phyloP scores from a whole-genome alignment of 257 asterid genomes.

The Solanum gracilifrons region DNA sequence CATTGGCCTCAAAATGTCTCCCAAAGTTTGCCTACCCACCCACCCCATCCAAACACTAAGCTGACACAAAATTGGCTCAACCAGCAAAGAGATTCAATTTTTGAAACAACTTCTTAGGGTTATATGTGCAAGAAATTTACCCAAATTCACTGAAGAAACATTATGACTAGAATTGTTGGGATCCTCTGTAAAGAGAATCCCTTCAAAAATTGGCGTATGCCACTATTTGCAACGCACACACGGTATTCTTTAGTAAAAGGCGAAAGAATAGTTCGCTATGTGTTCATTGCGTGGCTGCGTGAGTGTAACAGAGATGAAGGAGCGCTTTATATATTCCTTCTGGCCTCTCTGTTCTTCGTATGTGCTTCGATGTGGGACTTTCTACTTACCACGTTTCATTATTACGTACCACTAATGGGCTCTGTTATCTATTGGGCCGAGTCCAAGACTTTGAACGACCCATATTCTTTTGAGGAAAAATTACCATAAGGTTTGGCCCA shows the following conservation, averaged over 20 bases:
- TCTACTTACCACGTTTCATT: background rate
- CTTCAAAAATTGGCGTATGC: background rate
- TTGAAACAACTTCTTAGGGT: too few relatives aligned
- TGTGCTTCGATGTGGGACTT: background rate
- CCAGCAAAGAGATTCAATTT: too few relatives aligned
- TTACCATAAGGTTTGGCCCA: background rate
- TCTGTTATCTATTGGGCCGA: background rate
- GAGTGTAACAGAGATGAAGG: accelerated
- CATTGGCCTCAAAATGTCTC: too few relatives aligned
- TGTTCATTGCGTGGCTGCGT: background rate
- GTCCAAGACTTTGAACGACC: background rate
- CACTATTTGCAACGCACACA: background rate
- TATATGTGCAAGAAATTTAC: too few relatives aligned
- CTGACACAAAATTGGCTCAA: too few relatives aligned
- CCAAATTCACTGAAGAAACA: background rate
- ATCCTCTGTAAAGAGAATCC: background rate
- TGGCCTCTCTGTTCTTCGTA: background rate
- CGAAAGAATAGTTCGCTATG: background rate
- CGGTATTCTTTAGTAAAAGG: slow-evolving; percentile 6
- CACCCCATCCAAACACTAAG: too few relatives aligned
- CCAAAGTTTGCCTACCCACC: too few relatives aligned
- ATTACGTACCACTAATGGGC: background rate
- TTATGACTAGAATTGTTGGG: background rate
- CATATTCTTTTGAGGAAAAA: background rate
- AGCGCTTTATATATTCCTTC: background rate